Conservation (phyloP, 176 grass and related monocot species). For the Otatea glauca region DNA sequence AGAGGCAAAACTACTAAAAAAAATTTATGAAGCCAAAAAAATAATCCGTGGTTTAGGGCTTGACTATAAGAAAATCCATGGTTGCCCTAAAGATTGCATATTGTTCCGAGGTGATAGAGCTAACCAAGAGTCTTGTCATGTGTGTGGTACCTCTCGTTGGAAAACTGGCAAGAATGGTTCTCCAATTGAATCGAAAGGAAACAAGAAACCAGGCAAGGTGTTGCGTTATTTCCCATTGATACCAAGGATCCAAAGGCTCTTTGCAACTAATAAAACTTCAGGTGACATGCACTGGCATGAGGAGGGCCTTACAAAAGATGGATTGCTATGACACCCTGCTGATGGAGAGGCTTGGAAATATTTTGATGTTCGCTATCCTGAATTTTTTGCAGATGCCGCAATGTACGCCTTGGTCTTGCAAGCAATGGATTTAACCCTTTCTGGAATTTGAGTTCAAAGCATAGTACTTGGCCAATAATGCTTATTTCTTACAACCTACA, state of each 20-base stretch:
- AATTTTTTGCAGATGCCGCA: background rate
- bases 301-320: background rate
- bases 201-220: constrained; percentile 19
- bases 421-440: constrained; percentile 20
- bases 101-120: background rate
- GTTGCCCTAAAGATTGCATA: constrained; percentile 38
- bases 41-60: background rate
- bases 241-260: constrained; percentile 28
- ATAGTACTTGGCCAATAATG: constrained; percentile 39
- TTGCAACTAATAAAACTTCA: constrained; percentile 1
- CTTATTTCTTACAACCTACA: constrained; percentile 23
- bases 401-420: constrained; percentile 3
- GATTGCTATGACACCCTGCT: background rate
- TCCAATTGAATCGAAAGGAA: background rate
- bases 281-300: constrained; percentile 28
- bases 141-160: background rate
- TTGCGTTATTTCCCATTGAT: constrained; percentile 45
- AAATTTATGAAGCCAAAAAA: constrained; percentile 29
- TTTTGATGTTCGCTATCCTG: background rate
- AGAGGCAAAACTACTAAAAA: constrained; percentile 10
- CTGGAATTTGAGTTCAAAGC: background rate
- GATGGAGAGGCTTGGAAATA: background rate
- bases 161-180: background rate
- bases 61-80: constrained; percentile 27
- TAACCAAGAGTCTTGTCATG: background rate